These are phyloP conservation scores for Penicillium silybi DNA, from an alignment of 495 filamentous ascomycete species.

Conservation along the genomic window DNA sequence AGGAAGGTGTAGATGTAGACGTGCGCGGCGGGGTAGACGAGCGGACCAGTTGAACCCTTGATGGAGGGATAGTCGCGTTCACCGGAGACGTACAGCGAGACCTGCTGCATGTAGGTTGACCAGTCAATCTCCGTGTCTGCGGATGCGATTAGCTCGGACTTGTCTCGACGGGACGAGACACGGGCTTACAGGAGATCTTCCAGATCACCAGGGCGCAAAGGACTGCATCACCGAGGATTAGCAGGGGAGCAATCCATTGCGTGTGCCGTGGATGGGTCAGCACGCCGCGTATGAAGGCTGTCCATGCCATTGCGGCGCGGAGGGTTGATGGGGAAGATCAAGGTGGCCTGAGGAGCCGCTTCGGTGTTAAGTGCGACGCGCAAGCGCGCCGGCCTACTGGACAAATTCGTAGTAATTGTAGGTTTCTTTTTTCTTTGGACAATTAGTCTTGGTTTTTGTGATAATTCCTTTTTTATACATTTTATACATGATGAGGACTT, in stretches of 20 bases:
- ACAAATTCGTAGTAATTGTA: not conserved
- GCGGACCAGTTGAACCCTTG: slow-evolving; percentile 82
- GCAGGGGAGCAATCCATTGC: slow-evolving; percentile 60
- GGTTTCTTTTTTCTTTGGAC: not conserved
- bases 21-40: slow-evolving; percentile 92
- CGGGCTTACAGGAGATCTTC: slow-evolving; percentile 76
- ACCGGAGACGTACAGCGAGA: slow-evolving; percentile 71
- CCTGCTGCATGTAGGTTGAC: slow-evolving; percentile 93
- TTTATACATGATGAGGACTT: slow-evolving; percentile 15
- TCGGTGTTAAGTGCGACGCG: not conserved
- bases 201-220: slow-evolving; percentile 74
- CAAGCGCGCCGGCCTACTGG: not conserved
- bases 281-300: slow-evolving; percentile 25
- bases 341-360: slow-evolving; percentile 4
- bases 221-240: slow-evolving; percentile 69
- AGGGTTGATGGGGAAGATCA: slow-evolving; percentile 6
- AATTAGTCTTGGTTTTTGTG: not conserved
- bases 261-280: slow-evolving; percentile 51
- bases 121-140: slow-evolving; percentile 98
- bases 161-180: slow-evolving; percentile 7
- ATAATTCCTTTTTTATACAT: slow-evolving; percentile 6
- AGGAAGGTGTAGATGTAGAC: slow-evolving; percentile 85
- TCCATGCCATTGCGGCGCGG: slow-evolving; percentile 24
- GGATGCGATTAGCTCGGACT: slow-evolving; percentile 12
- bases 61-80: slow-evolving; percentile 86